phyloP scores from a whole-genome alignment of 176 grass and related monocot genomes.

The Avena eriantha region DNA sequence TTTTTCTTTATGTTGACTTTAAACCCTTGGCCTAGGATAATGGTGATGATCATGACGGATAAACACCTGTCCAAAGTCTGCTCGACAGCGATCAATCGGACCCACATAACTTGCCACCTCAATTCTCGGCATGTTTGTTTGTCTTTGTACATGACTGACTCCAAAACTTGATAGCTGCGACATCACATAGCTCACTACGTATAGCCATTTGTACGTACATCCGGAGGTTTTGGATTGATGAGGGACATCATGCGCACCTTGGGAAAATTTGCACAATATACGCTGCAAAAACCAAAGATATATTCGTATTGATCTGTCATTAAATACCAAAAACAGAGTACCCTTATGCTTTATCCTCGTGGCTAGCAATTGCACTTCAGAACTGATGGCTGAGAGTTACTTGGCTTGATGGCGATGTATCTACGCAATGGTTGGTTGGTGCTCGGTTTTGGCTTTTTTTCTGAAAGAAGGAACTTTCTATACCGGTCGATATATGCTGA shows the following conservation, averaged over 20 bases:
- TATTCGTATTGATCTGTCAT: not conserved
- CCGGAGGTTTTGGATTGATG: not conserved
- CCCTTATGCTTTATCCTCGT: not conserved
- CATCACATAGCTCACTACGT: not conserved
- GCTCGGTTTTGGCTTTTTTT: not conserved
- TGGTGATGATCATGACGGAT: too few species aligned
- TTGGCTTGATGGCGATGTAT: slow-evolving; percentile 32
- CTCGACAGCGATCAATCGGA: too few species aligned
- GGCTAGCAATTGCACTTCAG: slow-evolving; percentile 19
- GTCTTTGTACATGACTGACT: too few species aligned
- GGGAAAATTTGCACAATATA: not conserved
- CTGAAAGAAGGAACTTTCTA: not conserved
- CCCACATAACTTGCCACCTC: too few species aligned
- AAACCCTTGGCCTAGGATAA: too few species aligned
- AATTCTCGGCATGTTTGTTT: too few species aligned
- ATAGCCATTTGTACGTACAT: not conserved
- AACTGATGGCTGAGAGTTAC: not conserved
- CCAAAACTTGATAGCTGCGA: too few species aligned
- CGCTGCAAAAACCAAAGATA: not conserved
- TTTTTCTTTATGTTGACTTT: too few species aligned
- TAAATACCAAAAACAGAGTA: too few species aligned
- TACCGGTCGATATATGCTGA: slow-evolving; percentile 7
- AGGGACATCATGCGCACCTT: not conserved
- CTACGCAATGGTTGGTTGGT: slow-evolving; percentile 33
- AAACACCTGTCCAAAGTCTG: too few species aligned